Evolutionary conservation across 2,329 filamentous ascomycete genomes (phyloP).

Genomic region (Diaporthe nobilis): DNA sequence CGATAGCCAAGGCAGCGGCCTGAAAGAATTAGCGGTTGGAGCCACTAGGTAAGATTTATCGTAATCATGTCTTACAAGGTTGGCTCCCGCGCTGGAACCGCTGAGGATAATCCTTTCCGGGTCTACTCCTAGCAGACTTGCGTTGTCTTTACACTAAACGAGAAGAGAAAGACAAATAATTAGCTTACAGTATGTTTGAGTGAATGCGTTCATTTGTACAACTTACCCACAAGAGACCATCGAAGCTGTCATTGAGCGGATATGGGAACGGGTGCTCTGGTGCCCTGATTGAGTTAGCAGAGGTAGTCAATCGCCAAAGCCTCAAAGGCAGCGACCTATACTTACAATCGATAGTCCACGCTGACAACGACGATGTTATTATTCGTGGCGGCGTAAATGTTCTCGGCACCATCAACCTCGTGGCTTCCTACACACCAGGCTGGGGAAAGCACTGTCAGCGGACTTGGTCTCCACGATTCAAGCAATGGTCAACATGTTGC

Average conservation of each 20-base stretch:
- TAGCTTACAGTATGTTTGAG: accelerated
- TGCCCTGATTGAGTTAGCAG: not conserved
- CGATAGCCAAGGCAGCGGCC: conserved; percentile 5
- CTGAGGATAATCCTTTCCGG: not conserved
- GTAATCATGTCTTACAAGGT: not conserved
- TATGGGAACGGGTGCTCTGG: not conserved
- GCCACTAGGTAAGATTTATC: accelerated
- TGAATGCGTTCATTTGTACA: not conserved
- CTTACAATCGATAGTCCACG: conserved; percentile 8
- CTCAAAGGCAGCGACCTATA: no score
- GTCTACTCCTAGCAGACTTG: not conserved
- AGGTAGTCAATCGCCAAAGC: accelerated
- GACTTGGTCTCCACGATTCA: no score
- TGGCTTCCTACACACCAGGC: conserved; percentile 18
- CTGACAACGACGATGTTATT: not conserved
- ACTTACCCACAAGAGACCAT: conserved; percentile 11
- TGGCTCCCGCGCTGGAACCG: conserved; percentile 19
- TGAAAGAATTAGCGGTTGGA: not conserved
- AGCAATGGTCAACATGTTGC: not conserved
- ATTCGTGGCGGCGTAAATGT: conserved; percentile 15
- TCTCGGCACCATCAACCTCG: conserved; percentile 14
- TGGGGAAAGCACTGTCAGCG: not conserved
- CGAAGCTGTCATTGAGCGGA: conserved; percentile 7
- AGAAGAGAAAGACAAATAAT: not conserved
- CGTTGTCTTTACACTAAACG: not conserved